phyloP scores from a whole-genome alignment of 2,329 filamentous ascomycete genomes.

The Colletotrichum sp. region DNA sequence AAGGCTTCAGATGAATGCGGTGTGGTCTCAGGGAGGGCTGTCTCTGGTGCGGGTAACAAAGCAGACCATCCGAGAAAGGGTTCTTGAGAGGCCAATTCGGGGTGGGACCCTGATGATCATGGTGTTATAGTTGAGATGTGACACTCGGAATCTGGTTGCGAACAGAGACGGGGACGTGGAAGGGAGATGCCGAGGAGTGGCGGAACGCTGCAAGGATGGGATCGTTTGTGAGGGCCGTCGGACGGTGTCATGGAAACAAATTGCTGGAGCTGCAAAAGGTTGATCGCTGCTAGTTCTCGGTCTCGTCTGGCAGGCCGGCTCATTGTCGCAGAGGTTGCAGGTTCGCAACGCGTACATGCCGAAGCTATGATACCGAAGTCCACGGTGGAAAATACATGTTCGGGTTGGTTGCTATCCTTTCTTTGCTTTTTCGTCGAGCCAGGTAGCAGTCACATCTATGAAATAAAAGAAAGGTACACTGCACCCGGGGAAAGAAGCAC shows the following conservation, averaged over 20 bases:
- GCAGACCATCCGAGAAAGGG: background rate
- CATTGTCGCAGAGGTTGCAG: background rate
- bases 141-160: background rate
- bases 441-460: background rate
- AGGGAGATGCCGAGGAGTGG: background rate
- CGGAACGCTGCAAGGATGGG: background rate
- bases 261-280: background rate
- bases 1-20: slow-evolving; percentile 14
- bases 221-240: background rate
- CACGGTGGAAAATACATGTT: background rate
- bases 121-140: background rate
- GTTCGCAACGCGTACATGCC: background rate
- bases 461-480: background rate
- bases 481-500: background rate
- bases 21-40: background rate
- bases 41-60: background rate
- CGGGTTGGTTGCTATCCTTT: background rate
- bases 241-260: background rate
- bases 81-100: background rate
- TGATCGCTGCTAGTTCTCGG: slow-evolving; percentile 5
- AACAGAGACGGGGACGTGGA: background rate
- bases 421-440: background rate
- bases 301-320: background rate
- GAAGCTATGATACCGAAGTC: background rate
- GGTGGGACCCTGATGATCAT: slow-evolving; percentile 15